A percentile compares a stretch with the other conserved stretches of the same genome.
Conservation (phyloP, 352 stramenopile species). For the Phytophthora agathidicida region DNA sequence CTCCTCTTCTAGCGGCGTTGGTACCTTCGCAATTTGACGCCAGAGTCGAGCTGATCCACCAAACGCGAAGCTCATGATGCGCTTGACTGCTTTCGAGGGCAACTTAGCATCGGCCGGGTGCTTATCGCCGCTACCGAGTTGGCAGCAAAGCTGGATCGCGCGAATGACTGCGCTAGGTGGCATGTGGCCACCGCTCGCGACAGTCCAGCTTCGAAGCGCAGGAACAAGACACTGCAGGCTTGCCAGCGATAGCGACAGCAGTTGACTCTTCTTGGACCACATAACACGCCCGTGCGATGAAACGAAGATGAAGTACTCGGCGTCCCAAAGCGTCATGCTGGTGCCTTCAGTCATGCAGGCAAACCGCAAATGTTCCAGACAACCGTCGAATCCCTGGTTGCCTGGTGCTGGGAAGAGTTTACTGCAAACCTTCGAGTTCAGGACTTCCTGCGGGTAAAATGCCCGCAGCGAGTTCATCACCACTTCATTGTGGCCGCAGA, state of each 20-base stretch:
- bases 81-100: constrained; percentile 47
- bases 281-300: constrained; percentile 48
- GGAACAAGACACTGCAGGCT: constrained; percentile 64
- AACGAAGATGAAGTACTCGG: constrained; percentile 80
- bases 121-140: constrained; percentile 43
- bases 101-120: constrained; percentile 13
- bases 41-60: constrained; percentile 69
- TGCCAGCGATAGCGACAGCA: constrained; percentile 66
- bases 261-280: constrained; percentile 64
- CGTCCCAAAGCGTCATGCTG: constrained; percentile 88
- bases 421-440: constrained; percentile 90
- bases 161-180: constrained; percentile 44
- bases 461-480: constrained; percentile 85
- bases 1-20: constrained; percentile 48
- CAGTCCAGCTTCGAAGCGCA: constrained; percentile 59
- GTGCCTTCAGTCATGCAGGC: constrained; percentile 43
- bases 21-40: constrained; percentile 64
- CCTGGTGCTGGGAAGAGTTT: constrained; percentile 76
- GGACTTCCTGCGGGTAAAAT: constrained; percentile 87
- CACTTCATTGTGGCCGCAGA: constrained; percentile 91
- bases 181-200: constrained; percentile 37
- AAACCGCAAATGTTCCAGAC: constrained; percentile 85
- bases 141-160: constrained; percentile 60
- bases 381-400: constrained; percentile 91
- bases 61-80: constrained; percentile 63